These are phyloP conservation scores for Begonia loranthoides DNA, from an alignment of 306 rosid species.

Conservation along the genomic window DNA sequence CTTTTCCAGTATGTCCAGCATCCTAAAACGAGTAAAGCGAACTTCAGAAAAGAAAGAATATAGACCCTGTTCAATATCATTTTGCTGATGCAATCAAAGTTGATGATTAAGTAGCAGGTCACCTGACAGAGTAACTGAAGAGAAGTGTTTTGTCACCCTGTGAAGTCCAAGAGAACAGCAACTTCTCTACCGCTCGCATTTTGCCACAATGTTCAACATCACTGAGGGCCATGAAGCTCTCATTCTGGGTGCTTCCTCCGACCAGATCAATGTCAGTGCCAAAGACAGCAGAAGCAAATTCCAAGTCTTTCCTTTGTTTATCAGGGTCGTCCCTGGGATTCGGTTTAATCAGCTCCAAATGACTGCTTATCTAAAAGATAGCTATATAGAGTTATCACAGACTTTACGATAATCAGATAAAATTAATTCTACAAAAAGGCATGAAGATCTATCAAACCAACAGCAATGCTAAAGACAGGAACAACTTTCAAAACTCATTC, in stretches of 20 bases:
- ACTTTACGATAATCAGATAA: too few relatives aligned
- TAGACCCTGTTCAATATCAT: background rate
- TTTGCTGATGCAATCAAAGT: too few relatives aligned
- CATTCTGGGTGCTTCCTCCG: slow-evolving; percentile 64
- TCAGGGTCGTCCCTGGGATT: slow-evolving; percentile 70
- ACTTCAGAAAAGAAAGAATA: slow-evolving; percentile 12
- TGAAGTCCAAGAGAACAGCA: slow-evolving; percentile 59
- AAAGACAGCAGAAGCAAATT: slow-evolving; percentile 71
- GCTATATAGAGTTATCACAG: background rate
- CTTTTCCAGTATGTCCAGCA: slow-evolving; percentile 90
- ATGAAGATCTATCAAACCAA: too few relatives aligned
- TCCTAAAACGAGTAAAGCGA: slow-evolving; percentile 35
- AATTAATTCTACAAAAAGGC: too few relatives aligned
- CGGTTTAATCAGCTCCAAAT: slow-evolving; percentile 86
- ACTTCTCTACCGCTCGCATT: slow-evolving; percentile 81
- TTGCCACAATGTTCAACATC: slow-evolving; percentile 85
- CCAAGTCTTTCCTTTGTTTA: slow-evolving; percentile 78
- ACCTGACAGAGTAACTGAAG: slow-evolving; percentile 94
- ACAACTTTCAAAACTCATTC: slow-evolving; percentile 9
- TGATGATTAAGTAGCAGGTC: background rate
- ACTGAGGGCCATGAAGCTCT: slow-evolving; percentile 87
- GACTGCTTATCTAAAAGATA: slow-evolving; percentile 63
- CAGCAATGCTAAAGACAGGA: too few relatives aligned
- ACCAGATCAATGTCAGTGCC: slow-evolving; percentile 77
- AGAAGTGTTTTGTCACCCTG: slow-evolving; percentile 86